phyloP scores from a whole-genome alignment of 805 yeast species.

The Teunomyces lycoperdinae region DNA sequence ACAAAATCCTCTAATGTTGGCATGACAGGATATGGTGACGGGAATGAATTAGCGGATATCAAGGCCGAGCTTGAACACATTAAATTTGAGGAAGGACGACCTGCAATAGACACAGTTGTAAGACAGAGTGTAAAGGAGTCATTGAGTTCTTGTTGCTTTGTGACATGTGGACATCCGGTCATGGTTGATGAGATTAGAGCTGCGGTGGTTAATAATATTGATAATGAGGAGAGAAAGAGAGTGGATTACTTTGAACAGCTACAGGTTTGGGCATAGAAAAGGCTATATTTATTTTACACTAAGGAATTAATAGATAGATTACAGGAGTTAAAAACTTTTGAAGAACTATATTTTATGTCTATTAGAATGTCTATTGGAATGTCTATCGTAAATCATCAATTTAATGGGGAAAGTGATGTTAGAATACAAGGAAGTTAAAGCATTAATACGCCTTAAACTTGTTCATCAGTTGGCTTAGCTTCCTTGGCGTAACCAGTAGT shows the following conservation, averaged over 20 bases:
- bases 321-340: background rate
- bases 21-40: background rate
- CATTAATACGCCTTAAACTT: conserved; percentile 8
- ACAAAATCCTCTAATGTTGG: background rate
- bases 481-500: conserved; percentile 15
- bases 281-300: too few species aligned
- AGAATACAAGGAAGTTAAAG: background rate
- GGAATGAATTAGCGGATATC: conserved; percentile 7
- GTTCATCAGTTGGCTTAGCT: conserved; percentile 14
- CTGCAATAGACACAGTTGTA: conserved; percentile 8
- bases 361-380: background rate
- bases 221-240: conserved; percentile 36
- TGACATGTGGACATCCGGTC: conserved; percentile 31
- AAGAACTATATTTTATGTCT: background rate
- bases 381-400: conserved; percentile 1
- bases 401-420: background rate
- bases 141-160: conserved; percentile 18
- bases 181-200: conserved; percentile 33
- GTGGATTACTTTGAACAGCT: conserved; percentile 74
- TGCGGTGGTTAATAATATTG: conserved; percentile 42
- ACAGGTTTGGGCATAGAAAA: conserved; percentile 57
- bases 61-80: conserved; percentile 28
- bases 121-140: conserved; percentile 8
- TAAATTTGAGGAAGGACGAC: conserved; percentile 36
- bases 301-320: background rate